These are phyloP conservation scores for Aspergillus funiculosus DNA, from an alignment of 495 filamentous ascomycete species.

Conservation along the genomic window DNA sequence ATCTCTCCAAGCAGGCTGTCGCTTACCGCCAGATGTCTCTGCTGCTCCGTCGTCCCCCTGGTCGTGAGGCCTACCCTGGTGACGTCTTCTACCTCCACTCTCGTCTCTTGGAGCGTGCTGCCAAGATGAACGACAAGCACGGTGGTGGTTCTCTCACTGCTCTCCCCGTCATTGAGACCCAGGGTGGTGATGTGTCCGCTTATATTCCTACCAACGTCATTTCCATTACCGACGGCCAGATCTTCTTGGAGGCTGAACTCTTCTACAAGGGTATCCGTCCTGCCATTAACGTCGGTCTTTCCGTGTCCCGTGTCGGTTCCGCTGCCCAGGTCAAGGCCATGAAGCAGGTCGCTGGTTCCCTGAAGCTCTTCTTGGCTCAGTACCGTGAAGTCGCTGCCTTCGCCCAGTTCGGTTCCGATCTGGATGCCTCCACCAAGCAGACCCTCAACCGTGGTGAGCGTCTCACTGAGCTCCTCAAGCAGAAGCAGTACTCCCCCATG, in stretches of 20 bases:
- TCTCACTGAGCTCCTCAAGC: constrained; percentile 98
- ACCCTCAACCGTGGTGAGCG: constrained; percentile 98
- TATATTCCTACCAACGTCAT: constrained; percentile 99
- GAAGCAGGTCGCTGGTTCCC: constrained; percentile 99
- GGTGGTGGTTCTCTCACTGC: constrained; percentile 96
- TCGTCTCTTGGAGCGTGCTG: constrained; percentile 97
- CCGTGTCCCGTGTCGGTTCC: constrained; percentile 98
- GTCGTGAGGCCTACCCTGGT: constrained; percentile 99
- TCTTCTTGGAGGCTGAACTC: constrained; percentile 98
- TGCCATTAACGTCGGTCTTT: constrained; percentile 99
- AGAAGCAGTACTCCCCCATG: constrained; percentile 99
- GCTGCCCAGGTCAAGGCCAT: constrained; percentile 99
- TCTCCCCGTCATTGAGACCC: constrained; percentile 97
- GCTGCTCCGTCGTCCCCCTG: constrained; percentile 95
- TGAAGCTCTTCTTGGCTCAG: constrained; percentile 99
- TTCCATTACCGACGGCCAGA: constrained; percentile 99
- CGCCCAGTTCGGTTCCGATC: constrained; percentile 99
- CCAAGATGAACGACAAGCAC: constrained; percentile 97
- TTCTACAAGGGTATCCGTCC: constrained; percentile 99
- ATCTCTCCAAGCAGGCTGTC: constrained; percentile 98
- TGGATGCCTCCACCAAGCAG: constrained; percentile 98
- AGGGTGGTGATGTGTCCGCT: constrained; percentile 99
- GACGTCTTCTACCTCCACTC: constrained; percentile 99
- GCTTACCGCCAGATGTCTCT: constrained; percentile 99
- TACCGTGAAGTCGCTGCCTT: constrained; percentile 99